Conservation (phyloP, 1,284 basidiomycete species). For the Ganoderma leucocontextum region DNA sequence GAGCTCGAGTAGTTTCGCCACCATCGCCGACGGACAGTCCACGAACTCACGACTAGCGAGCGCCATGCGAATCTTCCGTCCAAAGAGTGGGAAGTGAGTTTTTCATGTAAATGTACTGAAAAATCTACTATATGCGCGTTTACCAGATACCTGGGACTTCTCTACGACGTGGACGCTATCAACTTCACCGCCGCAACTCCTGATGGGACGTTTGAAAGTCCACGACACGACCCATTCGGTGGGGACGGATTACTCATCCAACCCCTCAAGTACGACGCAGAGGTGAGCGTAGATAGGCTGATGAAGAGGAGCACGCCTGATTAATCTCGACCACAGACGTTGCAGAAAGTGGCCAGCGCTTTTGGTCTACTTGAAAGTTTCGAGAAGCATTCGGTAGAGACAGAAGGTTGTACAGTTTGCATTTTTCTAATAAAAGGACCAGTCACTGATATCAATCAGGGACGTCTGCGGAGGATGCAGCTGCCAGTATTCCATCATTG, state of each 20-base stretch:
- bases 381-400: constrained; percentile 27
- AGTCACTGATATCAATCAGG: neutral
- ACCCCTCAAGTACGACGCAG: constrained; percentile 63
- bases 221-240: constrained; percentile 37
- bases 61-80: constrained; percentile 59
- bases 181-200: constrained; percentile 22
- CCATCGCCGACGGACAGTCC: neutral
- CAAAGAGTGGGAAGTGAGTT: constrained; percentile 54
- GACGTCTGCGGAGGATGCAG: neutral
- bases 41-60: constrained; percentile 51
- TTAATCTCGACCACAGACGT: constrained; percentile 46
- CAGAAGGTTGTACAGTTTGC: constrained; percentile 17
- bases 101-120: neutral
- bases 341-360: constrained; percentile 54
- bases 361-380: constrained; percentile 68
- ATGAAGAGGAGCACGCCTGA: neutral
- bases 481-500: neutral
- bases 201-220: constrained; percentile 1
- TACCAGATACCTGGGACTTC: constrained; percentile 58
- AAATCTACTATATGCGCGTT: constrained; percentile 11
- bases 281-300: constrained; percentile 48
- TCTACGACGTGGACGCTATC: constrained; percentile 64
- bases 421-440: neutral
- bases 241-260: constrained; percentile 56
- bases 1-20: constrained; percentile 3